Evolutionary conservation across 768 basidiomycete species (phyloP), one percentile per base, ranked within the genome.

Genomic region (Cubamyces sp.): DNA sequence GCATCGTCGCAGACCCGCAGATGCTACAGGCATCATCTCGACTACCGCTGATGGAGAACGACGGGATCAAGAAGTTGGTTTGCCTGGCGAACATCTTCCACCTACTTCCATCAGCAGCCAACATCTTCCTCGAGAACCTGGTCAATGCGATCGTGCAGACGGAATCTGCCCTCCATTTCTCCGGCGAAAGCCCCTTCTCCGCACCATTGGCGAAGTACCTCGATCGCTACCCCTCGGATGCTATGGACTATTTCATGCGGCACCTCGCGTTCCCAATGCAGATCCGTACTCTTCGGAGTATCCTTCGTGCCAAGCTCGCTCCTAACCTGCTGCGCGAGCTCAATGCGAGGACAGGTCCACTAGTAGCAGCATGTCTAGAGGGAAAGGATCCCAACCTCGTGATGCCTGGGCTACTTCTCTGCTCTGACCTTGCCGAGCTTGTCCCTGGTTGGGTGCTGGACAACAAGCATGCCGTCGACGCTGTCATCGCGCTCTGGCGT

Each of bases 81-180:
- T 88, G 91, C n/a, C 80, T 99, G 58, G 91, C 96, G 57, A 96
- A 98, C 70, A 94, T 99, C 61, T 98, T 99, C 78, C 96, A 98
- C 70, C 86, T 98, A 4, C 82, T 99, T 11, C 97, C 97, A 1
- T 90, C 91, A 7, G 89, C 95, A 0, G 96, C 97, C 47, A 93
- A 93, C 66, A 89, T 91, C 47, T 99, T 96, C 76, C 81, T 99
- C 40, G 87, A 93, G 67, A 86, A 86, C 51, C 84, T 98, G n/a
- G 87, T 94, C 64, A 90, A 89, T 62, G 81, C 87, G 11, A 87
- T 98, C 54, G 95, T 98, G 30, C 90, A 96, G 69, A 94, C 94
- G 3, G 97, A 99, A 74, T 84, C 91, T 0, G 85, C 88, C 61
- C 87, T 99, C 79, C 92, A 95, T 68, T 96, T 94, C 70, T 94